phyloP scores from a whole-genome alignment of 129 eudicot species.

The Sambucus nigra region DNA sequence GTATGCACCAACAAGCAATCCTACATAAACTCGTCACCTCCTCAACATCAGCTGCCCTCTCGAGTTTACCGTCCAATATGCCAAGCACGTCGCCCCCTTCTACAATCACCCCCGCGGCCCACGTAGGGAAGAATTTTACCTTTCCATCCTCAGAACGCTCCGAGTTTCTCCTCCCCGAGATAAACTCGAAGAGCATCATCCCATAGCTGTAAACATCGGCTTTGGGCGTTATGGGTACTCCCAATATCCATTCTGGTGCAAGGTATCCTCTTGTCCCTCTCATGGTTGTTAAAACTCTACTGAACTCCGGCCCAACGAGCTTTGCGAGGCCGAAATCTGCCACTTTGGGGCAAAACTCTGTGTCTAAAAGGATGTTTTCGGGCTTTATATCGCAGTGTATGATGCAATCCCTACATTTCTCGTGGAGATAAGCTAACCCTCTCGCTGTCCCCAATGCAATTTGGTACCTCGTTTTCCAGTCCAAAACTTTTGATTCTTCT shows the following conservation, averaged over 20 bases:
- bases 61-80: conserved; percentile 48
- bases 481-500: conserved; percentile 14
- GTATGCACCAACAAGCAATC: conserved; percentile 81
- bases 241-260: conserved; percentile 80
- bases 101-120: conserved; percentile 30
- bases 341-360: conserved; percentile 41
- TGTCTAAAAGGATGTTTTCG: conserved; percentile 58
- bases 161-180: conserved; percentile 49
- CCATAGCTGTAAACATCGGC: conserved; percentile 81
- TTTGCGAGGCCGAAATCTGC: conserved; percentile 86
- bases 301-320: conserved; percentile 66
- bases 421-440: conserved; percentile 67
- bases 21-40: conserved; percentile 49
- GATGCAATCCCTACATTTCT: conserved; percentile 60
- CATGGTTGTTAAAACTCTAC: conserved; percentile 56
- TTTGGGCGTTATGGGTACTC: conserved; percentile 52
- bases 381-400: conserved; percentile 83
- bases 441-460: conserved; percentile 63
- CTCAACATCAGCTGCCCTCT: conserved; percentile 35
- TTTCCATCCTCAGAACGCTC: conserved; percentile 26
- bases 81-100: conserved; percentile 59
- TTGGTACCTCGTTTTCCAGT: conserved; percentile 57
- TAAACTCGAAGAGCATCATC: conserved; percentile 63
- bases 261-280: conserved; percentile 66
- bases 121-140: conserved; percentile 44